phyloP scores from a whole-genome alignment of 1,284 basidiomycete genomes.

The Bondarzewia mesenterica region DNA sequence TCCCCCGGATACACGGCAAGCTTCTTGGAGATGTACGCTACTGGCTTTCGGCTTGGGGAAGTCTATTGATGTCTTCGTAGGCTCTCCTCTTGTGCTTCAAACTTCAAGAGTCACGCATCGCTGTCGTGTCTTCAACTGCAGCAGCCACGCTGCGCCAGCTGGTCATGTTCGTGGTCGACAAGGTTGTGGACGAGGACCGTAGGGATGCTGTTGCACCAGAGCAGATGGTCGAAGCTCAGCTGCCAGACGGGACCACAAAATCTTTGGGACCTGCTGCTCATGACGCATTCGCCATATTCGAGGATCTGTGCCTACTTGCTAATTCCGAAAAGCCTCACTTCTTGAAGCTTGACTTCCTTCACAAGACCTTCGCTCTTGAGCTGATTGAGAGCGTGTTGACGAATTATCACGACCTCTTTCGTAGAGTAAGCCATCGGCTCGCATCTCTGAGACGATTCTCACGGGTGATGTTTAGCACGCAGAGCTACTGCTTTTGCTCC shows the following conservation, averaged over 20 bases:
- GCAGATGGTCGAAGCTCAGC: conserved; percentile 34
- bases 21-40: conserved; percentile 70
- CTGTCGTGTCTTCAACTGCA: conserved; percentile 94
- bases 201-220: conserved; percentile 27
- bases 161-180: conserved; percentile 97
- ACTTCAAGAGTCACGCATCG: conserved; percentile 90
- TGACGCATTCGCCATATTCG: conserved; percentile 85
- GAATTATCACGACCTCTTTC: conserved; percentile 86
- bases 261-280: conserved; percentile 70
- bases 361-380: conserved; percentile 92
- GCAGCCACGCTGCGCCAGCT: conserved; percentile 94
- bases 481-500: conserved; percentile 79
- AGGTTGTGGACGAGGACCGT: conserved; percentile 79
- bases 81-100: conserved; percentile 90
- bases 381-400: conserved; percentile 95
- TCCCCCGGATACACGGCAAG: conserved; percentile 70
- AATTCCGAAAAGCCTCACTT: conserved; percentile 81
- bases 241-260: conserved; percentile 59
- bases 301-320: conserved; percentile 84
- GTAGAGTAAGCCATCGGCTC: conserved; percentile 42
- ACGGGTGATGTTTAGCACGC: conserved; percentile 46
- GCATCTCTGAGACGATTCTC: neutral
- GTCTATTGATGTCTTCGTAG: conserved; percentile 27
- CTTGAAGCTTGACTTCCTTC: conserved; percentile 77
- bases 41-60: neutral